These are phyloP conservation scores for Helminthosporium solani DNA, from an alignment of 2,329 filamentous ascomycete species.

Conservation along the genomic window DNA sequence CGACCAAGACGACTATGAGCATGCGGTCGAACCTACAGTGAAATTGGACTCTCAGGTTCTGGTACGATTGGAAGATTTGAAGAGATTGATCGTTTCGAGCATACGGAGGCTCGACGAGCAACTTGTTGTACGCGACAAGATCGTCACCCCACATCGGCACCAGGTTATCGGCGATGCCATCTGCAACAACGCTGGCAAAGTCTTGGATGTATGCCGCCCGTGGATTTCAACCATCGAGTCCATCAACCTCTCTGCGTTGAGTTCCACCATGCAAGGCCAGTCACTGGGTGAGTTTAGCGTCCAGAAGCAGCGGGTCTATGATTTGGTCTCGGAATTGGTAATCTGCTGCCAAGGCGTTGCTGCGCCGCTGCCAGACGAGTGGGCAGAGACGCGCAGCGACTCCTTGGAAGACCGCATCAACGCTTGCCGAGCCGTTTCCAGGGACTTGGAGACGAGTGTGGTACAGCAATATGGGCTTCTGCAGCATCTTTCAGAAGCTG, in stretches of 20 bases:
- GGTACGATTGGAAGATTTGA: slow-evolving; percentile 81
- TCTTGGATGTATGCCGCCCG: slow-evolving; percentile 83
- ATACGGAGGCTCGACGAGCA: slow-evolving; percentile 86
- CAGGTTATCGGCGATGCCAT: slow-evolving; percentile 78
- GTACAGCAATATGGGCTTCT: slow-evolving; percentile 86
- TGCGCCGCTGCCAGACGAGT: slow-evolving; percentile 88
- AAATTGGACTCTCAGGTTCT: slow-evolving; percentile 74
- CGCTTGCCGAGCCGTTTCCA: slow-evolving; percentile 73
- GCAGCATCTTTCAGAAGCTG: slow-evolving; percentile 81
- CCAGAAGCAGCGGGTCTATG: slow-evolving; percentile 92
- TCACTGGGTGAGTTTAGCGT: slow-evolving; percentile 83
- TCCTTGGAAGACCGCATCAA: slow-evolving; percentile 83
- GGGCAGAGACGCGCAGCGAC: slow-evolving; percentile 88
- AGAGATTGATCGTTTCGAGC: slow-evolving; percentile 79
- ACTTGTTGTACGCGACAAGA: slow-evolving; percentile 73
- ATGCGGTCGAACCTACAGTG: slow-evolving; percentile 67
- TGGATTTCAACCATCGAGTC: slow-evolving; percentile 91
- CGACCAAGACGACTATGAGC: slow-evolving; percentile 82
- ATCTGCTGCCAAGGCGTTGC: slow-evolving; percentile 88
- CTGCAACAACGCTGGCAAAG: slow-evolving; percentile 73
- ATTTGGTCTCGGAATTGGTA: slow-evolving; percentile 86
- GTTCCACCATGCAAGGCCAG: slow-evolving; percentile 76
- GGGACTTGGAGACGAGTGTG: slow-evolving; percentile 81
- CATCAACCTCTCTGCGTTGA: slow-evolving; percentile 79
- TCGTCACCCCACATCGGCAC: slow-evolving; percentile 76